Conservation (phyloP, 805 yeast genomes). For the Pichia phayaonensis region DNA sequence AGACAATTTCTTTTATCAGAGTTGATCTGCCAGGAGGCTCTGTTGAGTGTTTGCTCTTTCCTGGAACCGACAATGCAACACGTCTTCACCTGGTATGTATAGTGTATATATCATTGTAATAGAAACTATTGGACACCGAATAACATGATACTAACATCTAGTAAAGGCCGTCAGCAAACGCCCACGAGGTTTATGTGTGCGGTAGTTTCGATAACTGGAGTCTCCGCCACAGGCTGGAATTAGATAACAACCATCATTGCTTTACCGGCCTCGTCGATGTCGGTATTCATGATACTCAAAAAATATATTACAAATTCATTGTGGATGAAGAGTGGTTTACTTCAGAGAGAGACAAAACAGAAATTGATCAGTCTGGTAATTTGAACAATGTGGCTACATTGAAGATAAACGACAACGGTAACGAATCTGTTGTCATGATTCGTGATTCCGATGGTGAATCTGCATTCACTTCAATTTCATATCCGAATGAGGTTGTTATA, state of each 20-base stretch:
- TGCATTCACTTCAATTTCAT: constrained; percentile 28
- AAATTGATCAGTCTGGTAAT: constrained; percentile 37
- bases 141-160: neutral
- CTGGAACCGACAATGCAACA: neutral
- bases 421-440: constrained; percentile 16
- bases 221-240: constrained; percentile 35
- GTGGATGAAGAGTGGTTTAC: constrained; percentile 53
- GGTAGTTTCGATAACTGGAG: constrained; percentile 57
- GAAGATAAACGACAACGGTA: constrained; percentile 17
- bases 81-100: neutral
- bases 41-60: neutral
- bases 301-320: constrained; percentile 44
- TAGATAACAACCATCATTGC: constrained; percentile 29
- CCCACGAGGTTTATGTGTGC: constrained; percentile 43
- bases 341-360: constrained; percentile 31
- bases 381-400: constrained; percentile 41
- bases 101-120: neutral
- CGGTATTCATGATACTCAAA: neutral
- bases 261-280: constrained; percentile 15
- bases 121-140: too few relatives aligned
- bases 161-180: constrained; percentile 25
- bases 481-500: constrained; percentile 16
- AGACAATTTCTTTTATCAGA: neutral
- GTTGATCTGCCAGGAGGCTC: neutral
- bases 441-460: constrained; percentile 22